Conservation (phyloP, 768 basidiomycete genomes). For the Xanthoconium stramineum region DNA sequence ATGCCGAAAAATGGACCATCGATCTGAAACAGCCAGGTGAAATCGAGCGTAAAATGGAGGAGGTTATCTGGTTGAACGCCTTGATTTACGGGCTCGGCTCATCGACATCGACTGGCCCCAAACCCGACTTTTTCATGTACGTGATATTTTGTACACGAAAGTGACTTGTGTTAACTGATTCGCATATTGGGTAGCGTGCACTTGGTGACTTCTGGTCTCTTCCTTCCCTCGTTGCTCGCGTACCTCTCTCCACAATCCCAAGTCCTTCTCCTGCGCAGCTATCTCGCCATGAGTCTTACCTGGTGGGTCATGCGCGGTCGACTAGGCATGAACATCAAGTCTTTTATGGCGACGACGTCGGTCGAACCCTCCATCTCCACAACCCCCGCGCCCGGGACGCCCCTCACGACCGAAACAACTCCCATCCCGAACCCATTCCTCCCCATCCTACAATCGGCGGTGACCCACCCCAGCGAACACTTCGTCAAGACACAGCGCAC, state of each 20-base stretch:
- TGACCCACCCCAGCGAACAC: constrained; percentile 36
- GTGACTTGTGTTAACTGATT: background rate
- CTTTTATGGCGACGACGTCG: constrained; percentile 29
- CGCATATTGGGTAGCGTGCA: constrained; percentile 21
- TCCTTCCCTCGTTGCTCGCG: constrained; percentile 26
- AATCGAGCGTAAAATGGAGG: constrained; percentile 57
- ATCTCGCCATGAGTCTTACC: constrained; percentile 21
- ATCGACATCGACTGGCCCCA: constrained; percentile 48
- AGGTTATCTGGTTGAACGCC: constrained; percentile 53
- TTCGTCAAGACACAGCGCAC: constrained; percentile 33
- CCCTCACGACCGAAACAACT: constrained; percentile 12
- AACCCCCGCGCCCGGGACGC: background rate
- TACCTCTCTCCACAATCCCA: constrained; percentile 15
- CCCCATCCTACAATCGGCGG: constrained; percentile 36
- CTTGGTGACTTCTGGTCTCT: constrained; percentile 29
- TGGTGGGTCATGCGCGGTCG: constrained; percentile 32
- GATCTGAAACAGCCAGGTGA: constrained; percentile 34
- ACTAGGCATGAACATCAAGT: constrained; percentile 30
- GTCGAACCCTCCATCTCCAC: constrained; percentile 11
- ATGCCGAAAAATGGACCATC: constrained; percentile 42
- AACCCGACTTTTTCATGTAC: constrained; percentile 49
- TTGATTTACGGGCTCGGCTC: constrained; percentile 59
- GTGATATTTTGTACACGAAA: background rate
- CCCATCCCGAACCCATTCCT: constrained; percentile 39
- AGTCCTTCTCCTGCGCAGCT: constrained; percentile 29